Evolutionary conservation across 257 asterid species (phyloP).

Genomic region (Eustoma russellianum): DNA sequence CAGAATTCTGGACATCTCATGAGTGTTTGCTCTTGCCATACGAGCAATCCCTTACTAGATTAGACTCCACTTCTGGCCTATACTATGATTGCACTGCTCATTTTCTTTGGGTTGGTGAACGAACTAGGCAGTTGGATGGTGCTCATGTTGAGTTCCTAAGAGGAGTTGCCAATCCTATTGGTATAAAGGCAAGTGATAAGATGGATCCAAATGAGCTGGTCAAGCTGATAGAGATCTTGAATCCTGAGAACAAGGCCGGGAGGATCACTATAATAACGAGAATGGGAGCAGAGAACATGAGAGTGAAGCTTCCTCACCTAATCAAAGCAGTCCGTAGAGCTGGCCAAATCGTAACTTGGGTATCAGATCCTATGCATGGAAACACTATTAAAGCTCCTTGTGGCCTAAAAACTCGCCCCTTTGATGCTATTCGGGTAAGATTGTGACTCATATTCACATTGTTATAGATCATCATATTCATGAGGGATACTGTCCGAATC

Average conservation of each 20-base stretch:
- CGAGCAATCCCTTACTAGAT: conserved; percentile 67
- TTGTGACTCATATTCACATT: conserved; percentile 1
- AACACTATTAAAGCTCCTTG: conserved; percentile 91
- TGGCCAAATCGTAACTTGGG: conserved; percentile 82
- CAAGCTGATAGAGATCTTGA: conserved; percentile 66
- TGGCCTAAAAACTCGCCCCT: conserved; percentile 76
- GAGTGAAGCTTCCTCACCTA: conserved; percentile 76
- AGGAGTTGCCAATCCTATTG: conserved; percentile 75
- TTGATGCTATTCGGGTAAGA: conserved; percentile 76
- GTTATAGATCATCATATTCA: not conserved
- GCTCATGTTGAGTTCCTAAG: conserved; percentile 75
- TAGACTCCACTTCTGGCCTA: conserved; percentile 69
- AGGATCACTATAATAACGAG: conserved; percentile 72
- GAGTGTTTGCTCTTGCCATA: conserved; percentile 79
- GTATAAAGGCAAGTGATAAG: conserved; percentile 78
- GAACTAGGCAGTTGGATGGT: conserved; percentile 75
- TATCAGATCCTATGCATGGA: conserved; percentile 88
- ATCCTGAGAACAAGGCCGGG: conserved; percentile 66
- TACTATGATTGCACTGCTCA: conserved; percentile 79
- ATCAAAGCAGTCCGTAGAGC: conserved; percentile 79
- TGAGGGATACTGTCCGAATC: not conserved
- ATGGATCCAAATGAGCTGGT: conserved; percentile 69
- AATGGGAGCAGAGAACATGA: conserved; percentile 93
- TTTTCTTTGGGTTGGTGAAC: conserved; percentile 72
- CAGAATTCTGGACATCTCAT: conserved; percentile 78